Percentiles rank a stretch among this genome's conserved stretches.
These are phyloP conservation scores for Fraxinus xanthoxyloides DNA, from an alignment of 305 asterid genomes.

Conservation along the genomic window DNA sequence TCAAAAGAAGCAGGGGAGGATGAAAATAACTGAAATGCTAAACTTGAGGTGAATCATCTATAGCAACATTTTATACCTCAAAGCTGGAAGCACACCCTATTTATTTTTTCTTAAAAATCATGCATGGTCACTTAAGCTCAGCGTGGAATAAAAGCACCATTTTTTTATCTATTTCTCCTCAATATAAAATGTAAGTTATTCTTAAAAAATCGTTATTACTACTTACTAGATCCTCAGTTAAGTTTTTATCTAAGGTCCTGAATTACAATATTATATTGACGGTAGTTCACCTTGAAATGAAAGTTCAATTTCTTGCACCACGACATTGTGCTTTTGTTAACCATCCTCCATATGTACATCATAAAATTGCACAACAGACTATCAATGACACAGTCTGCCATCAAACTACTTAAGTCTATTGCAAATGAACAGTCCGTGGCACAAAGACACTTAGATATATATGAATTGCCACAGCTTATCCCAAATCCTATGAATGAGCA, in stretches of 20 bases:
- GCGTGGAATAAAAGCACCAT: not conserved
- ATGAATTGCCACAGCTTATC: not conserved
- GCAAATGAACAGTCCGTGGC: not conserved
- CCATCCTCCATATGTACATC: not conserved
- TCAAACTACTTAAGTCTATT: not conserved
- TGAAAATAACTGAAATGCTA: not conserved
- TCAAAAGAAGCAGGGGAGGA: not conserved
- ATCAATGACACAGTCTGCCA: not conserved
- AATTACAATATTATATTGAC: not conserved
- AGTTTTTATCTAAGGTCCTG: not conserved
- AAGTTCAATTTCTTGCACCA: not conserved
- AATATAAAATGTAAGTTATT: not conserved
- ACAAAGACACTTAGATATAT: not conserved
- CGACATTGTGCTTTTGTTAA: not conserved
- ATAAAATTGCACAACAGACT: not conserved
- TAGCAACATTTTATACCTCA: constrained; percentile 4
- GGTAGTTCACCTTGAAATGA: not conserved
- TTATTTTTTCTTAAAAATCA: not conserved
- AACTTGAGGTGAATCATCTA: not conserved
- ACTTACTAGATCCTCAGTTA: not conserved
- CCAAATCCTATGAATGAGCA: not conserved
- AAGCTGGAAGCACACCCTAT: not conserved
- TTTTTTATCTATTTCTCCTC: not conserved
- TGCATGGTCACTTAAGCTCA: constrained; percentile 3
- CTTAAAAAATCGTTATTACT: constrained; percentile 2